Base-by-base conservation (phyloP, 257 asterid species). In the Haberlea rhodopensis region DNA sequence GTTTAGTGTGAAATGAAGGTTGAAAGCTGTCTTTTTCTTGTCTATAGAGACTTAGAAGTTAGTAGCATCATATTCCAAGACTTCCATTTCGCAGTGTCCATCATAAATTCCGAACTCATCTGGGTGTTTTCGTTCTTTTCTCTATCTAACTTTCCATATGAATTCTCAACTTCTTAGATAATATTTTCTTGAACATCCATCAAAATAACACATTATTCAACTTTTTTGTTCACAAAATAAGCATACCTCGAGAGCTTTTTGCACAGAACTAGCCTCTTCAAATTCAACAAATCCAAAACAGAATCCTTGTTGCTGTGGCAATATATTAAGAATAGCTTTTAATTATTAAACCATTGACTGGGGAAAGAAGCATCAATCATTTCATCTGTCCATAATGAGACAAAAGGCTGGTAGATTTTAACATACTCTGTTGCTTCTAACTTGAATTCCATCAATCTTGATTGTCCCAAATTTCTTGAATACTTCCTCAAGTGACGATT, bases 401-500 rank as follows among this genome's bases (percentile, higher is more conserved):
- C n/a, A n/a, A 26, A 15, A 49, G 70, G 56, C 8, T 11, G 49
- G 54, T 5, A 57, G 53, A 53, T 57, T n/a, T 16, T 49, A 53
- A 63, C 96, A 56, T 78, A 94, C 99, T 57, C 89, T 81, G 75
- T 80, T 84, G 73, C 85, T 89, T 80, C 97, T 81, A 68, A 87
- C 91, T 89, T 92, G 97, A 72, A 89, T 90, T 71, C 97, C 97
- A 27, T 76, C 88, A 48, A 15, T 85, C 76, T 72, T 90, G 51
- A 94, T 89, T 21, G 85, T 75, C 66, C 99, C 99, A 71, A 94
- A 94, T 70, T 76, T 79, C 83, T 78, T 85, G 75, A 94, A 94
- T 26, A 80, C 85, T 5, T 94, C 94, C 67, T 81, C 96, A 45
- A 94, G 91, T 63, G 74, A 32, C 20, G 84, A 5, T 15, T 49